Evolutionary conservation across 352 stramenopile species (phyloP), one percentile per base, ranked within the genome.

Genomic region (Pythium aristosporum): DNA sequence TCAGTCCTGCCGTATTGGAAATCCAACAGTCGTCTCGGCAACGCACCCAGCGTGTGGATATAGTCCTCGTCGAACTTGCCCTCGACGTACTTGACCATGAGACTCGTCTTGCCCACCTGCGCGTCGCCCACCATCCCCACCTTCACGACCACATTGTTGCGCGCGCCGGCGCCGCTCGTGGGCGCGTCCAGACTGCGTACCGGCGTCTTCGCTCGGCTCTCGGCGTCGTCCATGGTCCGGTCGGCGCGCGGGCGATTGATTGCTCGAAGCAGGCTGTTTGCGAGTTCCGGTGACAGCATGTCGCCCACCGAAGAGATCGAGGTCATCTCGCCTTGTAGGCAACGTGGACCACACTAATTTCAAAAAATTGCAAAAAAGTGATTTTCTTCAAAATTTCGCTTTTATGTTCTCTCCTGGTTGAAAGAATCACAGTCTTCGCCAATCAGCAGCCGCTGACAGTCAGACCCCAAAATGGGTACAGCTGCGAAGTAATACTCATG

Each of bases 61-160:
- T 98, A 98, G 65, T 98, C 91, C 66, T 98, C 92, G 72, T 98
- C 94, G 71, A 98, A 98, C 75, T 97, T 97, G 71, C 93, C 92
- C 61, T 98, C 91, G 25, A 98, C 92, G 74, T 98, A 98, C 65
- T 97, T 97, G 71, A 98, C 92, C 94, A 98, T 98, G 65, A 98
- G 85, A 57, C 91, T 98, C 21, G 94, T 98, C 68, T 98, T 98
- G 50, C 94, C 94, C 49, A 98, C 92, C 60, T 97, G 92, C 43
- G 91, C 91, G 67, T 98, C 92, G 41, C 92, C 94, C 28, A 98
- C 94, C 89, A 98, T 98, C 53, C 92, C 93, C 34, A 98, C 89
- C 61, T 98, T 96, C 18, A 96, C 85, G 47, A 94, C 82, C 50
- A 96, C 87, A 53, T 96, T 96, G 65, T 96, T 96, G 30, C 87